Conservation (phyloP, 441 rosid species). For the Mallotus repandus region DNA sequence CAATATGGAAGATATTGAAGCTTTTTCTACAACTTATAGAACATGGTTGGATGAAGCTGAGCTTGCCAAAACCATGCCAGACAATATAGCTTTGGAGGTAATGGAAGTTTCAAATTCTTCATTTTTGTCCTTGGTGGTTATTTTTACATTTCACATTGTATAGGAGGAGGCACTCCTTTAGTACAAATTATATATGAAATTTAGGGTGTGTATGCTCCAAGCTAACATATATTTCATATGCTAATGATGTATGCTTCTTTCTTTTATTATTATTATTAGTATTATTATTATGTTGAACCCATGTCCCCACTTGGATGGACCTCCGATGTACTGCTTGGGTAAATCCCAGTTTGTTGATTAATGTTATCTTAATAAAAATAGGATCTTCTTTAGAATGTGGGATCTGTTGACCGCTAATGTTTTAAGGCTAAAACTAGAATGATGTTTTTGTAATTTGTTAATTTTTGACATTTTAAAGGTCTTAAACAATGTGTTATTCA, state of each 20-base stretch:
- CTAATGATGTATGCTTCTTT: too few species aligned
- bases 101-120: constrained; percentile 1
- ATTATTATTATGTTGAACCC: not conserved
- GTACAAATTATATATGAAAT: not conserved
- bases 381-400: not conserved
- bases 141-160: not conserved
- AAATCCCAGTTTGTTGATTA: not conserved
- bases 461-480: not conserved
- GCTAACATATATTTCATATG: not conserved
- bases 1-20: constrained; percentile 70
- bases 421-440: constrained; percentile 10
- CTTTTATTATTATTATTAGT: too few species aligned
- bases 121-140: not conserved
- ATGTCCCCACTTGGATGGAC: not conserved
- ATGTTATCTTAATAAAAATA: not conserved
- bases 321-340: too few species aligned
- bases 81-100: constrained; percentile 69
- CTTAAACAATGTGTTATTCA: constrained; percentile 24
- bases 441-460: not conserved
- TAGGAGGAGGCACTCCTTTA: not conserved
- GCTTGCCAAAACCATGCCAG: constrained; percentile 58
- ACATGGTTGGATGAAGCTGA: constrained; percentile 68
- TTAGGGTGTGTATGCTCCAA: constrained; percentile 2
- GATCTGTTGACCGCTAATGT: not conserved
- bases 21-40: constrained; percentile 59